Evolutionary conservation across 2,329 filamentous ascomycete genomes (phyloP), one percentile per base, ranked within the genome.

Genomic region (Blastomyces parvus): DNA sequence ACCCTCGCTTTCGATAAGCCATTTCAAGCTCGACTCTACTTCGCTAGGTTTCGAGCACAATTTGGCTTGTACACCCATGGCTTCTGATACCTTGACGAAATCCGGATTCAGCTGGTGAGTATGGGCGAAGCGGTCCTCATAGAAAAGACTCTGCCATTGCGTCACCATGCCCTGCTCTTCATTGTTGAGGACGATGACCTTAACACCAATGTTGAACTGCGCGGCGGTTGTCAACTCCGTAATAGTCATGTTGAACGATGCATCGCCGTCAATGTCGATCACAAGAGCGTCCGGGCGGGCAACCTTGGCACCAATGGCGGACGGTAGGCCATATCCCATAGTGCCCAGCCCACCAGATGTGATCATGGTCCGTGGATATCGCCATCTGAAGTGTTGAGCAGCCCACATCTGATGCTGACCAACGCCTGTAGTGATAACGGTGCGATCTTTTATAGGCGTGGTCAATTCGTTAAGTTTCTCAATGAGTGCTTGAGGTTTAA

Each of bases 351-450:
- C 94, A 76, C 94, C 94, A 0, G 92, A 97, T 40, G 93, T 97
- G 79, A 99, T 89, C 89, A 97, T 95, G 66, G 89, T 90, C 69
- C 94, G 87, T 40, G 94, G 93, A 71, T 91, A 80, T 67, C 91
- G 85, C 93, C 94, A 97, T 71, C 91, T 86, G 86, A 91, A 97
- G 81, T 96, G 92, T 80, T 97, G 93, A 4, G 92, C 94, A 33
- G 90, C 84, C 94, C 93, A 97, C 94, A 97, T 97, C 78, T 99
- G 93, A 80, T 97, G 93, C 78, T 97, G 94, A 52, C 94, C 94
- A 11, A 97, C 94, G 77, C 93, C 94, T 1, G 93, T 97, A 1
- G 91, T 81, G 74, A 99, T 96, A 74, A 96, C 86, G 36, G 90
- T 96, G 69, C 87, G 82, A 59, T 94, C 82, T 78, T 96, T 96